Conservation (phyloP, 225 moss, liverwort and hornwort genomes). For the Pseudoscleropodium purum region DNA sequence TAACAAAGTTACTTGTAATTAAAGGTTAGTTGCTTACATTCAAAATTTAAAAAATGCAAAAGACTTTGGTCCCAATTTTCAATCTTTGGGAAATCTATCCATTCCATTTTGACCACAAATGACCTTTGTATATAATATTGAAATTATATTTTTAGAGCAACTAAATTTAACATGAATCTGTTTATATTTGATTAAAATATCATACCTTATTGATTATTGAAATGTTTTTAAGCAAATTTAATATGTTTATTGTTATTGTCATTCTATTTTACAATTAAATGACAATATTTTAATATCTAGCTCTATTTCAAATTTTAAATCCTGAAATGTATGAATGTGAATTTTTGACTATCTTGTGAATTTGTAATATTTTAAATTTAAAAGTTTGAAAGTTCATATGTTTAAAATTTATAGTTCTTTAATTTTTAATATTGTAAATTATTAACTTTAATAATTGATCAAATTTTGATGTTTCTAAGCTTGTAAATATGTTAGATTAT, state of each 20-base stretch:
- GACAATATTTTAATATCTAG: background rate
- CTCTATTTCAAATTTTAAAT: background rate
- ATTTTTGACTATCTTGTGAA: too few species aligned
- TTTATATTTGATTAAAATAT: too few species aligned
- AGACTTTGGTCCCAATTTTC: background rate
- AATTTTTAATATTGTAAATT: background rate
- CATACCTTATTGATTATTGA: background rate
- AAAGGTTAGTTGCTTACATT: background rate
- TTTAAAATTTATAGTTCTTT: background rate
- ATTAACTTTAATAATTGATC: background rate
- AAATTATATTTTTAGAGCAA: background rate
- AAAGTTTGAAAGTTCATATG: too few species aligned
- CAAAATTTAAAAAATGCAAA: background rate
- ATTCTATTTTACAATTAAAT: background rate
- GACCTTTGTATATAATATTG: background rate
- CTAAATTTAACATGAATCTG: background rate
- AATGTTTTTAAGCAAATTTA: too few species aligned
- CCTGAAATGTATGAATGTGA: background rate
- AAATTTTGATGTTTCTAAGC: background rate
- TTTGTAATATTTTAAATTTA: background rate
- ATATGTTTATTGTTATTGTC: too few species aligned
- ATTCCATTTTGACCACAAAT: background rate
- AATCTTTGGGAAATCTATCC: background rate
- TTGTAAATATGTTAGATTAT: too few species aligned
- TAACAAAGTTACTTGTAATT: background rate